Conservation (phyloP, 805 yeast species). For the Starmerella tilneyi region DNA sequence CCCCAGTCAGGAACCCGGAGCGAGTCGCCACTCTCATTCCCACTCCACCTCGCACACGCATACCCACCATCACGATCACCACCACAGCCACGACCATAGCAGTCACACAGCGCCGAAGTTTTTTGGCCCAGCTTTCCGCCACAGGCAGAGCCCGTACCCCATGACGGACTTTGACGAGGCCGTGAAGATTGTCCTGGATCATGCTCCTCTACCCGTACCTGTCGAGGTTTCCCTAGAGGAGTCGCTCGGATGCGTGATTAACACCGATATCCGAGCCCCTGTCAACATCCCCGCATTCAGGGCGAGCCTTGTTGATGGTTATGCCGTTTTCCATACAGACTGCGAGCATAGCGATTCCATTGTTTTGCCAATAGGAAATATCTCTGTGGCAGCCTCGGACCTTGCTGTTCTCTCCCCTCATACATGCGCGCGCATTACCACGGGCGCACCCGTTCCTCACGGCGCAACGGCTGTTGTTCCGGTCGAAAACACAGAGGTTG, state of each 20-base stretch:
- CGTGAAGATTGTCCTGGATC: slow-evolving; percentile 28
- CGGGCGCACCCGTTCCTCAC: slow-evolving; percentile 49
- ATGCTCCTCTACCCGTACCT: slow-evolving; percentile 29
- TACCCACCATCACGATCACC: slow-evolving; percentile 14
- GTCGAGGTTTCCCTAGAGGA: slow-evolving; percentile 29
- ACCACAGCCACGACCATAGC: slow-evolving; percentile 18
- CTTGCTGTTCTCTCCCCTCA: slow-evolving; percentile 33
- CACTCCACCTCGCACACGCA: slow-evolving; percentile 1
- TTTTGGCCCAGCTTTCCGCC: slow-evolving; percentile 39
- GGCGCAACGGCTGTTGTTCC: slow-evolving; percentile 46
- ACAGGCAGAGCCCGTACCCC: slow-evolving; percentile 42
- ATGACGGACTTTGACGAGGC: slow-evolving; percentile 40
- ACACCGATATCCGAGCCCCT: slow-evolving; percentile 36
- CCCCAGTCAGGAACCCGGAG: no score
- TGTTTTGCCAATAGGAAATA: slow-evolving; percentile 29
- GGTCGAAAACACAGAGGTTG: slow-evolving; percentile 43
- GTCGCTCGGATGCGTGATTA: slow-evolving; percentile 35
- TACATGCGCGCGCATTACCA: slow-evolving; percentile 40
- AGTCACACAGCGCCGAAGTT: slow-evolving; percentile 30
- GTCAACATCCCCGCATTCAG: slow-evolving; percentile 40
- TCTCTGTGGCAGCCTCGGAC: slow-evolving; percentile 21
- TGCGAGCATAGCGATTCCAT: slow-evolving; percentile 34
- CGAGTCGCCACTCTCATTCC: no score
- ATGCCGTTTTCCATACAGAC: slow-evolving; percentile 40
- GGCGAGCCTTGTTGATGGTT: slow-evolving; percentile 51